Base-by-base conservation (phyloP, 306 rosid genomes). In the Vicia faba region DNA sequence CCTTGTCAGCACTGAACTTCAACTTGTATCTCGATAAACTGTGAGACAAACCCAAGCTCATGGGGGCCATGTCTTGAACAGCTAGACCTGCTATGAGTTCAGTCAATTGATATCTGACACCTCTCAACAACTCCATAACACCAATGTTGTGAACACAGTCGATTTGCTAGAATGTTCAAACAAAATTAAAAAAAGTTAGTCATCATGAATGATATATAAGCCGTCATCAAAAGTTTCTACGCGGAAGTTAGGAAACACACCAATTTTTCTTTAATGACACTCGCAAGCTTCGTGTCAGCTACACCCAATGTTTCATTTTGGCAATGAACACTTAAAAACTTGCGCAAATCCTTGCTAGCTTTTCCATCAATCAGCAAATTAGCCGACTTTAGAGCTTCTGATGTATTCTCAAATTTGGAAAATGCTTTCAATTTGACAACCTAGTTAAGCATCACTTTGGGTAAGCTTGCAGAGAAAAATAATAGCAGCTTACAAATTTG, bases 1-100 rank as follows among this genome's bases (percentile, higher is more conserved):
- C 99, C 96, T 90, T 93, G 20, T 93, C 99, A 3, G 99, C 90
- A 71, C 99, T 93, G 81, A 93, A 93, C 82, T 93, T 93, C 39
- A 93, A 81, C 79, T 85, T 88, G 82, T 88, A 90, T 74, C 97
- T 83, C 41, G 97, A 86, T 44, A 93, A 79, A 78, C 99, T 93
- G 55, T 93, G 97, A 69, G 99, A 93, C 61, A 93, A 82, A 61
- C 97, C 99, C 84, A 93, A 78, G 81, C 91, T 88, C 99, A 93
- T 93, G 7, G 99, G 99, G 5, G 96, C 90, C 90, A 90, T 68
- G 71, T 93, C 99, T 75, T 93, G 95, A 53, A 85, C 89, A 28
- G 89, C 89, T 5, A 90, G 84, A 65, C 99, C 97, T 0, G 86
- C 61, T 69, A 89, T 81, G 61, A 93, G 89, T 28, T 93, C 99